These are phyloP conservation scores for Chlorella ohadii DNA, from an alignment of 139 green algal species.

Conservation along the genomic window DNA sequence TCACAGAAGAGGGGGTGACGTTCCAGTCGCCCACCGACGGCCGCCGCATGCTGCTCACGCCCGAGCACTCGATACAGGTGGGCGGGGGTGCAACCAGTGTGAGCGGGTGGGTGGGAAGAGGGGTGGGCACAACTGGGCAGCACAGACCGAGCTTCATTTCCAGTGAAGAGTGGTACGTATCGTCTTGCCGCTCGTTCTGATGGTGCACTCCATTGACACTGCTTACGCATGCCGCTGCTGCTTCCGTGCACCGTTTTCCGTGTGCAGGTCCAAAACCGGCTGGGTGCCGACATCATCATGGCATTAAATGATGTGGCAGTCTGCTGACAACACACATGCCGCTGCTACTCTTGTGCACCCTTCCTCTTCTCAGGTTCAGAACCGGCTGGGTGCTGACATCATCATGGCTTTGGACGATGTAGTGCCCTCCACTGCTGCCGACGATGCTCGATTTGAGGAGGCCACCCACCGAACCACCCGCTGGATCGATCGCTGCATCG, in stretches of 20 bases:
- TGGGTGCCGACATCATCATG: conserved; percentile 92
- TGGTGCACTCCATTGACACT: no score
- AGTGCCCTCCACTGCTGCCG: conserved; percentile 66
- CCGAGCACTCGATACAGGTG: conserved; percentile 84
- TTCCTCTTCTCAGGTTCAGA: conserved; percentile 58
- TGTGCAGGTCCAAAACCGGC: background rate
- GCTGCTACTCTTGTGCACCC: no score
- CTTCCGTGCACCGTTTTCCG: background rate
- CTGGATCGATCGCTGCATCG: conserved; percentile 97
- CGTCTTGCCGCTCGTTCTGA: no score
- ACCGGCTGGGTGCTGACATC: conserved; percentile 91
- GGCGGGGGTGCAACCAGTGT: background rate
- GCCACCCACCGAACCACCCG: conserved; percentile 91
- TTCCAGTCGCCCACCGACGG: conserved; percentile 89
- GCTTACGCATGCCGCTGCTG: background rate
- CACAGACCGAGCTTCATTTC: no score
- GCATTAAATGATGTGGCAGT: conserved; percentile 98
- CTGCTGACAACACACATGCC: no score
- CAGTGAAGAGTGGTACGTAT: no score
- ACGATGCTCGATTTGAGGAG: conserved; percentile 86
- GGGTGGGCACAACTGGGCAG: no score
- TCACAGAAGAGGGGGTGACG: conserved; percentile 92
- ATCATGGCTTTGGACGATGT: conserved; percentile 99
- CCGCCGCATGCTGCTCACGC: conserved; percentile 92
- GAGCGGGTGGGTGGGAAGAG: background rate